Conservation (phyloP, 768 basidiomycete species). For the Ramaria rubella region DNA sequence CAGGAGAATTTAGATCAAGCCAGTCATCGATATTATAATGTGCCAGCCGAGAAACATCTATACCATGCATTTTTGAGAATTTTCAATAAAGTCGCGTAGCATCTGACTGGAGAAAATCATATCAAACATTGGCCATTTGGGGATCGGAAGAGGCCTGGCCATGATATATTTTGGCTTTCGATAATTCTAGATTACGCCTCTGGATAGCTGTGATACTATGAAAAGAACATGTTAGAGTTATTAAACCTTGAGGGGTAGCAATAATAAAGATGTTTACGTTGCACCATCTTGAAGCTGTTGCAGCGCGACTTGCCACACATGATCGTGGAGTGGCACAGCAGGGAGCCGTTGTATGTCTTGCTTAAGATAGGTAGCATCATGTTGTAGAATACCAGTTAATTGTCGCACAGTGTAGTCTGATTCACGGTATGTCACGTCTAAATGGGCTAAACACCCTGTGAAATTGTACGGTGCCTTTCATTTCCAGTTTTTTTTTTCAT, state of each 20-base stretch:
- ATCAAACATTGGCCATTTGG: conserved; percentile 3
- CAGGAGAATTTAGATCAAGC: conserved; percentile 19
- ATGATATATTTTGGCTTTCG: conserved; percentile 1
- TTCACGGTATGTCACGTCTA: background rate
- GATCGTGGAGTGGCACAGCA: background rate
- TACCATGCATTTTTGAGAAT: conserved; percentile 14
- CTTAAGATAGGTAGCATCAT: background rate
- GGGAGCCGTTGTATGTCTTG: background rate
- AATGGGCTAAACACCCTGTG: background rate
- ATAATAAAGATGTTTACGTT: conserved; percentile 17
- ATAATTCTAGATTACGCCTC: conserved; percentile 4
- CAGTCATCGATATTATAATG: conserved; percentile 23
- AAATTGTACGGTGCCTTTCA: background rate
- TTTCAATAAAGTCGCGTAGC: conserved; percentile 18
- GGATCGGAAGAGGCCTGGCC: background rate
- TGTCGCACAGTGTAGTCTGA: background rate
- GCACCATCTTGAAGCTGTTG: conserved; percentile 13
- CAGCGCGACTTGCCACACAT: background rate
- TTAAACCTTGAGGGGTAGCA: conserved; percentile 11
- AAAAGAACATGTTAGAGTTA: background rate
- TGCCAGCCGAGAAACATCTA: conserved; percentile 13
- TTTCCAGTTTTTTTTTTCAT: background rate
- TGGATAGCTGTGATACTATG: background rate
- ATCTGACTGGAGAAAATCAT: conserved; percentile 14
- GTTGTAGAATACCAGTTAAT: background rate